Evolutionary conservation across 805 yeast genomes (phyloP), one percentile per base, ranked within the genome.

Genomic region (Lipomyces oligophaga): DNA sequence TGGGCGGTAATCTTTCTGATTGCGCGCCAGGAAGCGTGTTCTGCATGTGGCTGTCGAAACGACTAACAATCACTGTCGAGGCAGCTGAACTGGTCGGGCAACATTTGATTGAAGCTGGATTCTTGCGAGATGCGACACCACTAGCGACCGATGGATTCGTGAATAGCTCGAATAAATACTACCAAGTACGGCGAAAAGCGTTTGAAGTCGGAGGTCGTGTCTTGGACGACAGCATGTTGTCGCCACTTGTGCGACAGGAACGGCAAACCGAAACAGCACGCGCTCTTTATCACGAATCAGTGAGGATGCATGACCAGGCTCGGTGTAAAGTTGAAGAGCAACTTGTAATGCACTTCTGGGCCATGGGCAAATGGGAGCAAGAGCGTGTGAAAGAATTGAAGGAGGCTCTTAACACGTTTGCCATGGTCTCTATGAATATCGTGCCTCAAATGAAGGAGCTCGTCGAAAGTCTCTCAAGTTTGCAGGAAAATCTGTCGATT

Each of bases 281-380:
- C 60, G 58, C 64, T 15, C 70, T 70, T 45, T 82, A 83, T 64
- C 75, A 70, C 47, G 68, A 69, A 36, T 72, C 75, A 41, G 80
- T 85, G 7, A 64, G 68, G 36, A 75, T 73, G 32, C 69, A 85
- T 54, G 96, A 86, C 60, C 70, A 72, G 35, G 64, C 77, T 11
- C 73, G 95, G 48, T 83, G 93, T 63, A 79, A 78, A 38, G 71
- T 85, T 38, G 95, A 87, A 63, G 90, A 83, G 59, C 43, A 58
- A 6, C 71, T 83, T 46, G 75, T 82, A 63, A 89, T 82, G 56
- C 89, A 84, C 60, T 68, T 82, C 41, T 66, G 80, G 19, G 85
- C 82, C 62, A 79, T 86, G 85, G 90, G 85, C 62, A 76, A 80
- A 58, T 85, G 93, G 67, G 95, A 86, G 66, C 64, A 77, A 28